phyloP scores from a whole-genome alignment of 345 rosid species.

The Acer saccharum region DNA sequence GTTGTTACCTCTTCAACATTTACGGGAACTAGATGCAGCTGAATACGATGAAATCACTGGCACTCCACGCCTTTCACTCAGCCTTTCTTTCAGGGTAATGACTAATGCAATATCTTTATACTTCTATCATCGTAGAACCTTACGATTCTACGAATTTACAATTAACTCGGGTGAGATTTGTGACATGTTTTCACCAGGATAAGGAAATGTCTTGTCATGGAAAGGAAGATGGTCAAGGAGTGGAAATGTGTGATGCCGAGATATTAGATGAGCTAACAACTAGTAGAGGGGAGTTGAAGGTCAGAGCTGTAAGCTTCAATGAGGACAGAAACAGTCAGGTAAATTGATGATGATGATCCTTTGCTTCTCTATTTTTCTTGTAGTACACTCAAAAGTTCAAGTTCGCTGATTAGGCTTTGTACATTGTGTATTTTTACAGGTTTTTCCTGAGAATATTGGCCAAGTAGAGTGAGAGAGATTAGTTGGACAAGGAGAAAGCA shows the following conservation, averaged over 20 bases:
- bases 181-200: constrained; percentile 33
- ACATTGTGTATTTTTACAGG: constrained; percentile 16
- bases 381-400: too few relatives aligned
- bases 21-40: constrained; percentile 75
- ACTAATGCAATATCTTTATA: background rate
- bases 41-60: constrained; percentile 75
- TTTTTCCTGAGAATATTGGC: constrained; percentile 22
- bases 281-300: constrained; percentile 74
- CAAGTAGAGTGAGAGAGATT: background rate
- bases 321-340: constrained; percentile 46
- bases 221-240: constrained; percentile 32
- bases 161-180: background rate
- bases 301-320: constrained; percentile 53
- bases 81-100: constrained; percentile 39
- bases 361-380: background rate
- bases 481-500: background rate
- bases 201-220: constrained; percentile 20
- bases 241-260: constrained; percentile 59
- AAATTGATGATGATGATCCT: background rate
- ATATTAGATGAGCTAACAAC: constrained; percentile 78
- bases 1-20: constrained; percentile 43
- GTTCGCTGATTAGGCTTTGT: background rate
- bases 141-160: background rate
- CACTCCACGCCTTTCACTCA: constrained; percentile 42
- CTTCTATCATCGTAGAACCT: background rate